These are phyloP conservation scores for Pythium grandisporangium DNA, from an alignment of 352 stramenopile genomes.

Conservation along the genomic window DNA sequence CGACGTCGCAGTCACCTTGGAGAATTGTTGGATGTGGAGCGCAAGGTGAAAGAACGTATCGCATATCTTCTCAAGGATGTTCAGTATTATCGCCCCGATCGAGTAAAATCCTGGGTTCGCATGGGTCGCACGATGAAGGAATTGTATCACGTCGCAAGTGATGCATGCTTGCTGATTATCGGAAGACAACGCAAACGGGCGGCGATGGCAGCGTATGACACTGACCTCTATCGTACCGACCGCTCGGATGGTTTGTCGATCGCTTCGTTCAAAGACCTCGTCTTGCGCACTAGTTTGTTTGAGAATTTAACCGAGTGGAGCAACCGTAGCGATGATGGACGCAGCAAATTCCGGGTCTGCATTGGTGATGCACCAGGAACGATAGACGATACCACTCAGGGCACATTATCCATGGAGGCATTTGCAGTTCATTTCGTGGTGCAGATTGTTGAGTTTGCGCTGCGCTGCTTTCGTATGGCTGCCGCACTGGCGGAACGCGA, in stretches of 20 bases:
- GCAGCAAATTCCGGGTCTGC: neutral
- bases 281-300: slow-evolving; percentile 35
- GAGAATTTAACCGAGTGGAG: slow-evolving; percentile 50
- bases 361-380: slow-evolving; percentile 7
- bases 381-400: too few relatives aligned
- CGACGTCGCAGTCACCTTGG: slow-evolving; percentile 44
- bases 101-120: slow-evolving; percentile 56
- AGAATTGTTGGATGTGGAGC: slow-evolving; percentile 56
- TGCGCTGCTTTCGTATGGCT: slow-evolving; percentile 60
- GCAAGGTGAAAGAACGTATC: slow-evolving; percentile 38
- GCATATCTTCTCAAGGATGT: slow-evolving; percentile 55
- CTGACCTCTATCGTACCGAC: neutral
- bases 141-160: slow-evolving; percentile 50
- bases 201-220: slow-evolving; percentile 25
- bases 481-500: slow-evolving; percentile 19
- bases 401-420: slow-evolving; percentile 28
- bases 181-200: slow-evolving; percentile 26
- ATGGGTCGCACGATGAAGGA: slow-evolving; percentile 63
- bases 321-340: slow-evolving; percentile 8
- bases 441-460: slow-evolving; percentile 51
- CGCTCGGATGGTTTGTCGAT: neutral
- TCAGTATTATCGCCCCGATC: slow-evolving; percentile 41
- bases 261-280: slow-evolving; percentile 26
- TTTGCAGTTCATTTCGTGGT: slow-evolving; percentile 31
- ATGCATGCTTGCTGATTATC: slow-evolving; percentile 45